phyloP scores from a whole-genome alignment of 257 asterid species.

The Fraxinus excelsior region DNA sequence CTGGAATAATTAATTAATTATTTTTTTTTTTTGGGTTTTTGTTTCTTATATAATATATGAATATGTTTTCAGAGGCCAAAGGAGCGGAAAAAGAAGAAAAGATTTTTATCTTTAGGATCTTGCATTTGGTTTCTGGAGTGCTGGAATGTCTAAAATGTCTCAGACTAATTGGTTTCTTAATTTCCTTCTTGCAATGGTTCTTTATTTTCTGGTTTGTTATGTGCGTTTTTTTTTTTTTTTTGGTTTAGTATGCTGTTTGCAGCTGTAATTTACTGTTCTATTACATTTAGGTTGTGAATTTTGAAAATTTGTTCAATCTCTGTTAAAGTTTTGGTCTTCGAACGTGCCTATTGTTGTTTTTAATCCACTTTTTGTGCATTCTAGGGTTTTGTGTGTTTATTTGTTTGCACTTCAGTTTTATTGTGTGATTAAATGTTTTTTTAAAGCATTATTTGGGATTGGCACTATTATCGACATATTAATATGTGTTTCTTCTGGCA shows the following conservation, averaged over 20 bases:
- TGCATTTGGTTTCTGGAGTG: no score
- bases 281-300: not conserved
- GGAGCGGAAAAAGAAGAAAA: not conserved
- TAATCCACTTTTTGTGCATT: not conserved
- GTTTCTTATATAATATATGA: no score
- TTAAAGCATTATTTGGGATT: constrained; percentile 27
- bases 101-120: not conserved
- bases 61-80: constrained; percentile 26
- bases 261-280: no score
- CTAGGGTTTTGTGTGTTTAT: not conserved
- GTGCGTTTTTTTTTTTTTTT: not conserved
- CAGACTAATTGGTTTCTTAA: constrained; percentile 97
- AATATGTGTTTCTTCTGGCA: not conserved
- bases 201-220: not conserved
- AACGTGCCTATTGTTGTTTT: not conserved
- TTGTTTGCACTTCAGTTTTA: constrained; percentile 1
- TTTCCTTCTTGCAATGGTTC: constrained; percentile 28
- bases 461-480: constrained; percentile 1
- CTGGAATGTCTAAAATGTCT: constrained; percentile 56
- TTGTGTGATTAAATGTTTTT: not conserved
- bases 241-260: not conserved
- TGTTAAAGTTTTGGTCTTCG: not conserved
- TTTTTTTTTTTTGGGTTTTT: constrained; percentile 23
- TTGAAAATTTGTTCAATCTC: not conserved
- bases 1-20: not conserved